Conservation (phyloP, 768 basidiomycete species). For the Tulasnella sp. region DNA sequence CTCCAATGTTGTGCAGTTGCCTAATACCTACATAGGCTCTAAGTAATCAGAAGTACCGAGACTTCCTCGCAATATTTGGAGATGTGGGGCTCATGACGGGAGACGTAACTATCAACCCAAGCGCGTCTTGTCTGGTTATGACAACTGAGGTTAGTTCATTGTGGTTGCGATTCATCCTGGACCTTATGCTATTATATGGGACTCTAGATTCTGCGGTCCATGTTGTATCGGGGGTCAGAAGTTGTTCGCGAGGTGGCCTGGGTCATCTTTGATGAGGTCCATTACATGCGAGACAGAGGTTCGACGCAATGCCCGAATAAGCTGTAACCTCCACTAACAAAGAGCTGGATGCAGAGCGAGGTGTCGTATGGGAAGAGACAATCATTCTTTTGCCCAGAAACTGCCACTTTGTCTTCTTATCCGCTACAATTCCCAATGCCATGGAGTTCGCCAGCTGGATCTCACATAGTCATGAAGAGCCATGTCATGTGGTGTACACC, state of each 20-base stretch:
- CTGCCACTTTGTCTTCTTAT: slow-evolving; percentile 96
- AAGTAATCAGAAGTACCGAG: slow-evolving; percentile 98
- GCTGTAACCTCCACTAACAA: background rate
- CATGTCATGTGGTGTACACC: slow-evolving; percentile 98
- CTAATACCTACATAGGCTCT: slow-evolving; percentile 53
- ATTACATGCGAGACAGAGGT: slow-evolving; percentile 96
- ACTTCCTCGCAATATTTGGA: slow-evolving; percentile 92
- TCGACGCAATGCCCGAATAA: background rate
- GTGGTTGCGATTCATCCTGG: background rate
- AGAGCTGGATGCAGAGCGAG: slow-evolving; percentile 51
- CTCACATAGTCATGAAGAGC: slow-evolving; percentile 91
- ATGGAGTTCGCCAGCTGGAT: slow-evolving; percentile 99
- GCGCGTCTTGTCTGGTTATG: slow-evolving; percentile 96
- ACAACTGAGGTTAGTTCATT: slow-evolving; percentile 76
- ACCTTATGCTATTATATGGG: background rate
- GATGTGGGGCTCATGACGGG: slow-evolving; percentile 99
- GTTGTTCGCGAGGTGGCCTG: slow-evolving; percentile 99
- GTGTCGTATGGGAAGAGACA: slow-evolving; percentile 99
- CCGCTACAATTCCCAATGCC: slow-evolving; percentile 97
- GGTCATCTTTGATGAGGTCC: slow-evolving; percentile 99
- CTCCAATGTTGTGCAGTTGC: background rate
- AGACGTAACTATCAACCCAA: slow-evolving; percentile 97
- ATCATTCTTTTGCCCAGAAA: slow-evolving; percentile 94
- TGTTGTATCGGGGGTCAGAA: slow-evolving; percentile 97
- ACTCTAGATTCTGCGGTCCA: slow-evolving; percentile 84